phyloP scores from a whole-genome alignment of 2,329 filamentous ascomycete species.

The Exophiala lecanii-corni region DNA sequence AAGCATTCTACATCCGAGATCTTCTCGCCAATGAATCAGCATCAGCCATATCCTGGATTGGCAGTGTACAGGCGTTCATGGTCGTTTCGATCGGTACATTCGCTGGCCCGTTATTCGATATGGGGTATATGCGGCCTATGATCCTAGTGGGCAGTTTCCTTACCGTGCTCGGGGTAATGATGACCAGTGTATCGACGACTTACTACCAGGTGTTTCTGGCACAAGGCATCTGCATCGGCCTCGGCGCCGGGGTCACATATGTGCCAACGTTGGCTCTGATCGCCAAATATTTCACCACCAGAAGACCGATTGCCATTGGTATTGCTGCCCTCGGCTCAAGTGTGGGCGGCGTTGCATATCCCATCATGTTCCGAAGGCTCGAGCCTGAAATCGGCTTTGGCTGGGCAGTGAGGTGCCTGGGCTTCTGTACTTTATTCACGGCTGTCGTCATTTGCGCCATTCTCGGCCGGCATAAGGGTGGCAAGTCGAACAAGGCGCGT shows the following conservation, averaged over 20 bases:
- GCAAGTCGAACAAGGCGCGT: conserved; percentile 33
- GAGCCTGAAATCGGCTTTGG: conserved; percentile 50
- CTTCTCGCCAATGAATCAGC: conserved; percentile 27
- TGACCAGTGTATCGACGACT: conserved; percentile 48
- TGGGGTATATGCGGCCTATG: conserved; percentile 36
- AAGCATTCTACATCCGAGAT: conserved; percentile 24
- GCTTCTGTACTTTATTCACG: conserved; percentile 30
- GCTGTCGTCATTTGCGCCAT: conserved; percentile 13
- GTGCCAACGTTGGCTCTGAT: conserved; percentile 36
- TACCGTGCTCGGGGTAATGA: conserved; percentile 56
- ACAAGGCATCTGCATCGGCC: conserved; percentile 50
- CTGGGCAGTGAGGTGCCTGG: conserved; percentile 53
- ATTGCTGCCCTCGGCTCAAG: conserved; percentile 51
- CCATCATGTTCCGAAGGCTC: conserved; percentile 55
- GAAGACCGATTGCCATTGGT: conserved; percentile 50
- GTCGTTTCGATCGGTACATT: conserved; percentile 39
- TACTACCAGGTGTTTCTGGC: conserved; percentile 55
- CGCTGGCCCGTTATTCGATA: conserved; percentile 39
- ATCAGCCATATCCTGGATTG: conserved; percentile 41
- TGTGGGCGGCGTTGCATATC: conserved; percentile 56
- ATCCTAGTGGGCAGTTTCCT: conserved; percentile 40
- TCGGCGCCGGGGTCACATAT: conserved; percentile 48
- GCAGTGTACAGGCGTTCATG: conserved; percentile 37
- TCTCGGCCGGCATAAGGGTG: conserved; percentile 28
- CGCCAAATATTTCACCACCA: conserved; percentile 30